Base-by-base conservation (phyloP, 2,329 filamentous ascomycete species). In the Aspergillus amoenus region DNA sequence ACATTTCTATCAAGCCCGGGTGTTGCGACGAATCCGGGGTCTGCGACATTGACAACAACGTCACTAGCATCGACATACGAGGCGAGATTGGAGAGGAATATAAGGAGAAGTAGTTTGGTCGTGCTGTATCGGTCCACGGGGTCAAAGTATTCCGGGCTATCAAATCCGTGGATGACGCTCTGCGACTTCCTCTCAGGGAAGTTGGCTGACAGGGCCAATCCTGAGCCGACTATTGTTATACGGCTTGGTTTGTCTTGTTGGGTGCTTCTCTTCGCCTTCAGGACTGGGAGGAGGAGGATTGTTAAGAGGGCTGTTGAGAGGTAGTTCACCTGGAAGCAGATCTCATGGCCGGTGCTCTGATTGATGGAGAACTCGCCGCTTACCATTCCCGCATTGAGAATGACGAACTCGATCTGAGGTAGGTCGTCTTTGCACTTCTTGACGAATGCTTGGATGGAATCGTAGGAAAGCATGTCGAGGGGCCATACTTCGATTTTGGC, bases 271-370 rank as follows among this genome's bases (percentile, higher is more conserved):
- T 66, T 68, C 6, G 27, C 22, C 27, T 64, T 61, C 18, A 66
- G 40, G 12, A 61, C 40, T 2, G 66, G 66, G 1, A 67, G 52
- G 2, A 68, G 45, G 2, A 69, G 58, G 32, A 65, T 52, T n/a
- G 52, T 45, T n/a, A 60, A 63, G 43, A 65, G 54, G 34, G 55
- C 66, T 4, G 63, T 70, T 49, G 62, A 68, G 18, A 80, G 57
- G 13, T 65, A 70, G 15, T 70, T 65, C 58, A 80, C 76, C 54
- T 78, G 74, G 3, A 77, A 70, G 1, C 70, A 77, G 8, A 56
- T 56, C 21, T 67, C 52, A 21, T 63, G 59, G 1, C 50, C 50
- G 0, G 64, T 64, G 2, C n/a, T 47, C 3, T 18, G 9, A 17
- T 37, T 15, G 0, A 15, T 21, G 3, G 15, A 9, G 13, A 48